phyloP scores from a whole-genome alignment of 169 alveolate species.

The Eimeria praecox region DNA sequence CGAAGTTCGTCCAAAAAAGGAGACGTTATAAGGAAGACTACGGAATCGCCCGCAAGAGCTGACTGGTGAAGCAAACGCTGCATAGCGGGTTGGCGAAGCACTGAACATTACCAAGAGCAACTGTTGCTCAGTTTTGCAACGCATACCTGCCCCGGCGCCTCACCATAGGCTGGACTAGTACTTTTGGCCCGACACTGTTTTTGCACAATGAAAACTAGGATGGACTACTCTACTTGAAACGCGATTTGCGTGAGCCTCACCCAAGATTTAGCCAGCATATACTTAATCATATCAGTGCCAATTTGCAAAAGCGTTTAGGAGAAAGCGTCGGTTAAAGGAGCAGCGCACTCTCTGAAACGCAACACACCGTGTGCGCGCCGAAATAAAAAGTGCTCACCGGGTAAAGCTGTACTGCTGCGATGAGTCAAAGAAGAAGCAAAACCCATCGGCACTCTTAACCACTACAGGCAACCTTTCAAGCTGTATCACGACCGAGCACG shows the following conservation, averaged over 20 bases:
- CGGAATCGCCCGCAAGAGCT: background rate
- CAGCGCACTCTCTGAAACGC: background rate
- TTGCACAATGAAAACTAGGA: no score
- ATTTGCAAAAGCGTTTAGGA: background rate
- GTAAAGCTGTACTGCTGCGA: background rate
- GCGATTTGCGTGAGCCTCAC: no score
- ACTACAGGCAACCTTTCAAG: background rate
- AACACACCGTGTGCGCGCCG: background rate
- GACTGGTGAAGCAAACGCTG: background rate
- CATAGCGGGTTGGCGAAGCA: background rate
- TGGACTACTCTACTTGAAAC: no score
- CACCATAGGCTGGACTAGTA: no score
- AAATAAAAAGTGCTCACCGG: background rate
- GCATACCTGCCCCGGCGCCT: background rate
- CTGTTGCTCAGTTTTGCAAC: background rate
- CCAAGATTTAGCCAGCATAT: background rate
- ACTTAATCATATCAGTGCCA: background rate
- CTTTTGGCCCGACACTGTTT: no score
- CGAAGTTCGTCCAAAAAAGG: background rate
- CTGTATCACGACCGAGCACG: background rate
- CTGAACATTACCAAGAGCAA: background rate
- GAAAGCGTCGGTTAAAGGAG: background rate
- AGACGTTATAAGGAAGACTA: background rate
- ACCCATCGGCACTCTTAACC: background rate
- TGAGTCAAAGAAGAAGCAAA: background rate